Base-by-base conservation (phyloP, 2,329 filamentous ascomycete genomes). In the Botrytis paeoniae region DNA sequence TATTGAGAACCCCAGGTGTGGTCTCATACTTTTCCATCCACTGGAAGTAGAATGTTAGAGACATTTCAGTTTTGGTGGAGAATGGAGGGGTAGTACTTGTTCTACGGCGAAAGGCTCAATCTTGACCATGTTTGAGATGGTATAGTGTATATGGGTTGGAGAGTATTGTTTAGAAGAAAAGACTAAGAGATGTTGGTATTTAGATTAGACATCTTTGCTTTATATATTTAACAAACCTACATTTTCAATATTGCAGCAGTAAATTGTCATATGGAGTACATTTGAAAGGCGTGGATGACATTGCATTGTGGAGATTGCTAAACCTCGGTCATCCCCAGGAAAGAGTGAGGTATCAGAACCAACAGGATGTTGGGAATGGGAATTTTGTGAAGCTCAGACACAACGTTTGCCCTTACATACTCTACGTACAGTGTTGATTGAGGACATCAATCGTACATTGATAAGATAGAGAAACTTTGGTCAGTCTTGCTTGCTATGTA, bases 61-160 rank as follows among this genome's bases (percentile, higher is more conserved):
- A 70, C 18, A 72, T 77, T 68, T 74, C 20, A 10, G 35, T 43
- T 37, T 37, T 20, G 35, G 18, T 10, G 63, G 35, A 6, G 43
- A 22, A 54, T 54, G 45, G 45, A 69, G 54, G 32, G 57, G 39
- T 64, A 29, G 48, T 75, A 82, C 89, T 81, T 90, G 85, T 83
- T 97, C 93, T 14, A 96, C 92, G 25, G 88, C 86, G 79, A 94
- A 94, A 1, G 86, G 85, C 32, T 86, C 83, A 75, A 92, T 86
- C 66, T 86, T 83, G 48, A 89, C 87, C 87, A 90, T 89, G 16
- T 75, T 80, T 72, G 70, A 54, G 51, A 41, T 59, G 37, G n/a
- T 18, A 48, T 22, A 2, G 10, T 16, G 9, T 32, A 29, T 32
- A 20, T 39, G 48, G 20, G 5, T 20, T 18, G 48, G 18, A 37